Evolutionary conservation across 2,329 filamentous ascomycete genomes (phyloP), one percentile per base, ranked within the genome.

Genomic region (Dactylellina parvicollis): DNA sequence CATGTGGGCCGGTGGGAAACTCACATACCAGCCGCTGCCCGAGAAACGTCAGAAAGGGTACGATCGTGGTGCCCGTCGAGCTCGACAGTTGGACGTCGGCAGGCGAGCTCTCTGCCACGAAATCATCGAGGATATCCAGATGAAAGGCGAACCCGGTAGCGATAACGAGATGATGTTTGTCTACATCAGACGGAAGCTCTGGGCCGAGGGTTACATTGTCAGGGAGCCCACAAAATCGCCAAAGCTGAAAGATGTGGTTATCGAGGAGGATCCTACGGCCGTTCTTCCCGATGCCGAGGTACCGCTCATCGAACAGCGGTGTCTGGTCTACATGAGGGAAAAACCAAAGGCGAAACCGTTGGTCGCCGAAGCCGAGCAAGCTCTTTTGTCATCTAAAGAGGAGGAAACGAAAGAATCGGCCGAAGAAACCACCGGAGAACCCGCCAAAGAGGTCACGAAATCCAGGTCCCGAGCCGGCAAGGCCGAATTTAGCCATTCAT

Each of bases 1-100:
- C 16, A 87, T 99, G 83, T 99, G 95, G 95, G 92, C 91, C 12
- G 92, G 93, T 30, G 95, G 94, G 0, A 85, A 85, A 40, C 81
- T 97, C 7, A 79, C 79, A 0, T 90, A 91, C 76, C 80, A 81
- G 16, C 70, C 80, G 30, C 55, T 64, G 38, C 54, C 75, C n/a
- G 73, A 75, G 22, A 74, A 76, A 30, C 65, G 66, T 16, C 74
- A 79, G 54, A 70, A 73, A 18, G 69, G 69, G 4, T 9, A 73
- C 47, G 24, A 77, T 64, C 10, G 86, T 77, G 79, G 78, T 10
- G 84, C 86, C 50, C 79, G 79, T n/a, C 80, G 83, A 76, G 83
- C 85, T 34, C 75, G 79, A 2, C 36, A 40, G 0, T 42, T 74
- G 20, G 36, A 65, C n/a, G 22, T 74, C 24, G 74, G 74, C 12